Evolutionary conservation across 2,329 filamentous ascomycete species (phyloP), one percentile per base, ranked within the genome.

Genomic region (Arthrobotrys iridis): DNA sequence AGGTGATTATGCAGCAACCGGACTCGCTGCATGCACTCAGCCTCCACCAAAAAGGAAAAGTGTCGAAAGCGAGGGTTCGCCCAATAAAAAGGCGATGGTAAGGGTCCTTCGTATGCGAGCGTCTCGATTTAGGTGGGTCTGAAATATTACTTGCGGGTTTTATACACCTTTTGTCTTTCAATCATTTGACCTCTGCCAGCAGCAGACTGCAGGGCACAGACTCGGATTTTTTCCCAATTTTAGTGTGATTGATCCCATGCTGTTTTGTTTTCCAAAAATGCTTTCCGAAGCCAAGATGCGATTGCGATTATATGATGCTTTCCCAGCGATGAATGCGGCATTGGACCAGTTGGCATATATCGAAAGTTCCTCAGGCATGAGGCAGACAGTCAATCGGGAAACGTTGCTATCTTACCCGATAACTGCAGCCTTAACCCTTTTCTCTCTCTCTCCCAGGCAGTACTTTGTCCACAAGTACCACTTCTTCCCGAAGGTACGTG

Each of bases 21-120:
- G 24, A 57, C 40, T 15, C 20, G 57, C 57, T 64, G 71, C 71
- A 75, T 75, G 71, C 71, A 75, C 71, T 68, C 71, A 75, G 71
- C 71, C 71, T 59, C 71, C 71, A 68, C 71, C 62, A 71, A 64
- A 71, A 64, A 60, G 18, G 43, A 33, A 52, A 55, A 58, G n/a
- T 35, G 37, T 58, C 37, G 24, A 63, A 63, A 63, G 35, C 30
- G 62, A 43, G n/a, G 57, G 57, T 41, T 45, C 45, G 35, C 20
- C 71, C 55, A 75, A 75, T 68, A 50, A 58, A 15, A 62, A 43
- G 33, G 24, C 43, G 30, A 20, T 46, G 18, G 4, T 24, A 28
- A 35, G 5, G 45, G 63, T 37, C 41, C 8, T 48, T 75, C 52
- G 55, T 58, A 58, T 67, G 71, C 58, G 37, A 24, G 46, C 4